Conservation (phyloP, 2,329 filamentous ascomycete genomes). For the Coniochaeta sp. region DNA sequence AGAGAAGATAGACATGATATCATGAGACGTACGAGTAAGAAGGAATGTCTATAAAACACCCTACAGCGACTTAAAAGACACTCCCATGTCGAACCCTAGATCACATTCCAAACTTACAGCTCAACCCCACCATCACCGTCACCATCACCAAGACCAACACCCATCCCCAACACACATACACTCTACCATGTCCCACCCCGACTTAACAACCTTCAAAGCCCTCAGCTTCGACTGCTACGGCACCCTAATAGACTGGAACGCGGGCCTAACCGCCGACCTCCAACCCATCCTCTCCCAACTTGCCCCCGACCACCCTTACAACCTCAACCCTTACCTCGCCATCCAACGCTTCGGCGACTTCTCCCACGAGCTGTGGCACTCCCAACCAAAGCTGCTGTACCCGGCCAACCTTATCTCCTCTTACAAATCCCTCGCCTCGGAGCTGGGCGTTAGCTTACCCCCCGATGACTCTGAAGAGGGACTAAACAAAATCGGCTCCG, state of each 20-base stretch:
- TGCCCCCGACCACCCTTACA: slow-evolving; percentile 26
- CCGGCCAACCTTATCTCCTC: slow-evolving; percentile 46
- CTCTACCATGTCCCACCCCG: slow-evolving; percentile 2
- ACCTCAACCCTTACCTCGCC: slow-evolving; percentile 31
- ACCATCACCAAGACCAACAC: too few relatives aligned
- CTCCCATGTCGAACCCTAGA: too few relatives aligned
- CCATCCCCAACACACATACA: too few relatives aligned
- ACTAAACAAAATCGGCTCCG: slow-evolving; percentile 39
- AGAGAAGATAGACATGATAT: too few relatives aligned
- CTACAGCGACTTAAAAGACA: too few relatives aligned
- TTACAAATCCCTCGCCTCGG: slow-evolving; percentile 37
- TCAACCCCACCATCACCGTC: too few relatives aligned
- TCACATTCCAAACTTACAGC: too few relatives aligned
- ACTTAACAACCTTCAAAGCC: slow-evolving; percentile 22
- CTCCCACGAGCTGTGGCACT: slow-evolving; percentile 42
- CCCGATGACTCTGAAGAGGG: slow-evolving; percentile 30
- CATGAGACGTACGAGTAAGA: too few relatives aligned
- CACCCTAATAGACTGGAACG: slow-evolving; percentile 73
- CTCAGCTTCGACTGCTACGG: slow-evolving; percentile 76
- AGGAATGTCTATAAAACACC: too few relatives aligned
- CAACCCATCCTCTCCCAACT: slow-evolving; percentile 38
- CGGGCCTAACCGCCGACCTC: slow-evolving; percentile 52
- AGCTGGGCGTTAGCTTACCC: slow-evolving; percentile 29
- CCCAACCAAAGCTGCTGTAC: slow-evolving; percentile 53
- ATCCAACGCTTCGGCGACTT: slow-evolving; percentile 34